These are phyloP conservation scores for Ophiocordyceps camponoti-saundersi DNA, from an alignment of 2,329 filamentous ascomycete species.

Conservation along the genomic window DNA sequence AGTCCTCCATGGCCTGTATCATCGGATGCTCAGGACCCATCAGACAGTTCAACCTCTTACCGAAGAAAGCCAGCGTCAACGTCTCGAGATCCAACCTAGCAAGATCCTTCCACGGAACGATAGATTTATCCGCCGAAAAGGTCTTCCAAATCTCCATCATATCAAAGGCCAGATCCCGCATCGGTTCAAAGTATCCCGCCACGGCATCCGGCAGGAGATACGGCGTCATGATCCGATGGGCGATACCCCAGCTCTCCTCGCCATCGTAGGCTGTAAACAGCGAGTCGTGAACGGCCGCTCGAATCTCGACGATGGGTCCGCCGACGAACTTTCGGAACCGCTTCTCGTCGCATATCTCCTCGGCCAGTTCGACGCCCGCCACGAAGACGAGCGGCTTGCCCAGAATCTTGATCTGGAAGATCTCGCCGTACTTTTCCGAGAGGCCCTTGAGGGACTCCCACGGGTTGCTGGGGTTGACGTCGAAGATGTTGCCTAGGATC, in stretches of 20 bases:
- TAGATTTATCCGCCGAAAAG: slow-evolving; percentile 12
- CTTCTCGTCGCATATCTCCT: slow-evolving; percentile 33
- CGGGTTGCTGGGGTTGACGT: slow-evolving; percentile 16
- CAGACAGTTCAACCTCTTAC: slow-evolving; percentile 30
- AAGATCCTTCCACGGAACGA: slow-evolving; percentile 30
- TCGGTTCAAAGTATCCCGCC: slow-evolving; percentile 23
- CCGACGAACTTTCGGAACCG: slow-evolving; percentile 37
- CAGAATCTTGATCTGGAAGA: slow-evolving; percentile 20
- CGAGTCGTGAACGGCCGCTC: slow-evolving; percentile 28
- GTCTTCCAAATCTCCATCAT: slow-evolving; percentile 31
- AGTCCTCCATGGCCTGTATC: slow-evolving; percentile 34
- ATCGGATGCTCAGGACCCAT: slow-evolving; percentile 27
- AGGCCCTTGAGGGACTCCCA: slow-evolving; percentile 19
- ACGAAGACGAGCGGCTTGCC: slow-evolving; percentile 22
- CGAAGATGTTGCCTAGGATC: slow-evolving; percentile 19
- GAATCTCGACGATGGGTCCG: slow-evolving; percentile 34
- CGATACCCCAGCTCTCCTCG: slow-evolving; percentile 30
- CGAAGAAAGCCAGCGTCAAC: slow-evolving; percentile 30
- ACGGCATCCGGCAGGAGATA: slow-evolving; percentile 18
- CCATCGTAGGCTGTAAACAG: slow-evolving; percentile 35
- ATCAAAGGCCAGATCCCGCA: slow-evolving; percentile 30
- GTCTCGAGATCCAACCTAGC: slow-evolving; percentile 36
- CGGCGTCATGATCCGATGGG: slow-evolving; percentile 34
- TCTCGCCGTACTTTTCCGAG: slow-evolving; percentile 18
- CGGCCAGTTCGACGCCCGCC: slow-evolving; percentile 27